Base-by-base conservation (phyloP, 495 filamentous ascomycete genomes). In the Pyronema omphalodes region DNA sequence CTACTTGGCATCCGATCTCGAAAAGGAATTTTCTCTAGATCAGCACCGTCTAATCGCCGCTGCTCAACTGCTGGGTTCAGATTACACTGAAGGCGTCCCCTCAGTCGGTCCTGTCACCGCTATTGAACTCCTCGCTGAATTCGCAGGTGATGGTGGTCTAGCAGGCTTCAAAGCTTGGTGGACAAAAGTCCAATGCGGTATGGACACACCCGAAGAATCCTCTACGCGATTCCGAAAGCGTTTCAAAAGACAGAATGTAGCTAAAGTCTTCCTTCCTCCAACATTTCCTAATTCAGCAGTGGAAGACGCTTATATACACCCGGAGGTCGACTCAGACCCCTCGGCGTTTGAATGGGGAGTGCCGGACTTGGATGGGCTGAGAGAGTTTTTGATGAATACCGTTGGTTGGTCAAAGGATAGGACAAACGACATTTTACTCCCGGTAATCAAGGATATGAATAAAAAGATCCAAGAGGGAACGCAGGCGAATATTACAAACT, bases 371-470 rank as follows among this genome's bases (percentile, higher is more conserved):
- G 86, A 91, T 45, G 83, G 84, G 0, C 67, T 98, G 51, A 68
- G 93, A n/a, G 70, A 70, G 14, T 98, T 88, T 60, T 70, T 98
- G 41, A 94, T 93, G 86, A 68, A 73, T n/a, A 93, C 87, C 0
- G 83, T 98, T 55, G 91, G 91, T 0, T 98, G 91, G 91, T 77
- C 73, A 45, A 79, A 82, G 62, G 88, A 94, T 62, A 74, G 85
- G 17, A 95, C 89, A 0, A 93, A 96, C 57, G 89, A 96, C 64
- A 82, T 96, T 2, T 75, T 98, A 3, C 84, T 96, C 8, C 91
- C 91, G 0, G 93, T 98, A 0, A 86, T 98, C 36, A 73, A 78
- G 46, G 93, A 96, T 64, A 93, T 96, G 85, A 95, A 95, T 67
- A 74, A 76, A 1, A 71, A 89, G 36, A 80, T 82, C 55, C 73